Conservation (phyloP, 176 grass and related monocot genomes). For the Secale cereale region DNA sequence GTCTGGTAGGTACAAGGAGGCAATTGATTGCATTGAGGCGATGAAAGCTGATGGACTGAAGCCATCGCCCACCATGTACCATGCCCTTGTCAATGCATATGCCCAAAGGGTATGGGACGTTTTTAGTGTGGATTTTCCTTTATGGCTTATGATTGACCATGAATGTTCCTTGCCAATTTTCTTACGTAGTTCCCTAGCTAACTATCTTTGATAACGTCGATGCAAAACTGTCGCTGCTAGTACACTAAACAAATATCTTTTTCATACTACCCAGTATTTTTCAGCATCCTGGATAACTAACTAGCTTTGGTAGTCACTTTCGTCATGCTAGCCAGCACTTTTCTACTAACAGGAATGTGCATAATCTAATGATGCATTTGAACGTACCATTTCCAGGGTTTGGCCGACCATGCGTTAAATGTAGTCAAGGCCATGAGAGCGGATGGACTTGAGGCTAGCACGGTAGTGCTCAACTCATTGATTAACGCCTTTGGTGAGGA, state of each 20-base stretch:
- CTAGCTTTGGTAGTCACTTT: background rate
- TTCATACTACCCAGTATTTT: background rate
- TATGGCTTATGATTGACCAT: background rate
- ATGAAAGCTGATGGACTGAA: slow-evolving; percentile 85
- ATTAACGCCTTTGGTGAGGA: slow-evolving; percentile 98
- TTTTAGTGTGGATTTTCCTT: background rate
- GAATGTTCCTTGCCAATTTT: background rate
- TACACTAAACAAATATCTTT: background rate
- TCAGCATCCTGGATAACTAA: background rate
- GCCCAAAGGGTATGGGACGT: slow-evolving; percentile 65
- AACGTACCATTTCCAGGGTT: slow-evolving; percentile 52
- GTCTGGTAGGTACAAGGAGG: slow-evolving; percentile 76
- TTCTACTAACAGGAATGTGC: background rate
- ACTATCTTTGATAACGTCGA: background rate
- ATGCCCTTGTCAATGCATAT: slow-evolving; percentile 94
- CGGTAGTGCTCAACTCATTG: slow-evolving; percentile 82
- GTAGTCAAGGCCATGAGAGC: slow-evolving; percentile 92
- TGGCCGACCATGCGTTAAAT: slow-evolving; percentile 90
- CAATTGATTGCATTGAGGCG: slow-evolving; percentile 77
- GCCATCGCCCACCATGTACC: slow-evolving; percentile 82
- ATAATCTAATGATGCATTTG: background rate
- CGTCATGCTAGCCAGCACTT: background rate
- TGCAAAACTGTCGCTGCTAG: background rate
- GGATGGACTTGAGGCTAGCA: slow-evolving; percentile 80
- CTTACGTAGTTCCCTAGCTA: background rate